Evolutionary conservation across 2,329 filamentous ascomycete species (phyloP), one percentile per base, ranked within the genome.

Genomic region (Trichoderma citrinoviride): DNA sequence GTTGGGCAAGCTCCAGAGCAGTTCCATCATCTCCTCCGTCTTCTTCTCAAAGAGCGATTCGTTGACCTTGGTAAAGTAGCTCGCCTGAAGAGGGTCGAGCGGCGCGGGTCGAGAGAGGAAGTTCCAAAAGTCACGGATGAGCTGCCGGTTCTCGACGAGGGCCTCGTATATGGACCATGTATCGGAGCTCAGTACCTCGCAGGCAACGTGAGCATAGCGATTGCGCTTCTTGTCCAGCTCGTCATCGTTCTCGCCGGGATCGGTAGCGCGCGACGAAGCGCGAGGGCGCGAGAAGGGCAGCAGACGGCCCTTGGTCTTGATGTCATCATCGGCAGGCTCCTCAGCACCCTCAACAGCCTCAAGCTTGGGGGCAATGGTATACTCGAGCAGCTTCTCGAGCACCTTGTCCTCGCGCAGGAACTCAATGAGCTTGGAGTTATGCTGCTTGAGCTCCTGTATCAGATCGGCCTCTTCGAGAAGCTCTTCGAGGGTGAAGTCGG

Each of bases 1-100:
- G 61, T 89, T 87, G 40, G 95, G 90, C 55, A 97, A 80, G 2
- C 87, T 89, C 76, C 93, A 96, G 77, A 99, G 87, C 67, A 99
- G 88, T 19, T 89, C 87, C 70, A 98, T 83, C 94, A 98, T 99
- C 69, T 97, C 94, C 73, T 96, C 92, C 6, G 96, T 97, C 84
- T 98, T 98, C 79, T 95, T 96, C 76, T 98, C 95, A 64, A 99
- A 90, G 21, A 99, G 81, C n/a, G 92, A 91, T 79, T 99, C 95
- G 77, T 98, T 98, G 74, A 99, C 93, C 76, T 98, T 99, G 63
- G 94, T 97, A 76, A 99, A 99, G 76, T 99, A 99, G 73, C 93
- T 93, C 19, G 95, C 94, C 78, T 98, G 94, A 6, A 97, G 84
- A 43, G 94, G 91, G 75, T 98, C 94, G 63, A 99, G 85, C 3